Evolutionary conservation across 1,284 basidiomycete genomes (phyloP), one percentile per base, ranked within the genome.

Genomic region (Cerioporus squamosus): DNA sequence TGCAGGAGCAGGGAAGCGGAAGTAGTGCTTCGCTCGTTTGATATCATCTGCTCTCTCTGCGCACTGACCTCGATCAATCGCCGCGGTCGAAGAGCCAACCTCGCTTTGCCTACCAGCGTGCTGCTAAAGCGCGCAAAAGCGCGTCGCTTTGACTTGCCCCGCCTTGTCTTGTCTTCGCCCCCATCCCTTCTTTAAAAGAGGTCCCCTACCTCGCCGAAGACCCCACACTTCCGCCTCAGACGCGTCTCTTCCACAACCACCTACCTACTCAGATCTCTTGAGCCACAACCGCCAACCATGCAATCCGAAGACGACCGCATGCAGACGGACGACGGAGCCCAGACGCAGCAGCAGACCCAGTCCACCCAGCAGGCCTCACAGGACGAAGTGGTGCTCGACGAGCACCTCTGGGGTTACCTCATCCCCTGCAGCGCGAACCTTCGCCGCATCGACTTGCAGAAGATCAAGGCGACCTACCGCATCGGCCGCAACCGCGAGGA

Each of bases 371-470:
- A 63, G 56, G 64, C 61, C 14, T 69, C 72, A n/a, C 73, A 75
- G 59, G 55, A 44, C 20, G 47, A 67, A 5, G 60, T 61, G 15
- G 64, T 66, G 2, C 55, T 74, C 56, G 81, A 86, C 57, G 55
- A 66, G 1, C 80, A 87, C 65, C 80, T 90, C 53, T 91, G 87
- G 85, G 89, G 87, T 10, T 87, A 80, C 63, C 78, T 91, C 53
- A 81, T 84, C 56, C 88, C 88, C 7, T 85, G 85, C 68, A 84
- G 77, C 62, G 59, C 73, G 23, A 60, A 66, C 3, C 70, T 87
- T 9, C 72, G 69, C 10, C 81, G 87, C 20, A 79, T 90, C 53
- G 85, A 88, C 64, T 81, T 91, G 57, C 79, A 77, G 72, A 87
- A 82, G 66, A 64, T 79, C 31, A 72, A 78, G 17, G 77, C 77